Base-by-base conservation (phyloP, 345 rosid genomes). In the Populus ilicifolia region DNA sequence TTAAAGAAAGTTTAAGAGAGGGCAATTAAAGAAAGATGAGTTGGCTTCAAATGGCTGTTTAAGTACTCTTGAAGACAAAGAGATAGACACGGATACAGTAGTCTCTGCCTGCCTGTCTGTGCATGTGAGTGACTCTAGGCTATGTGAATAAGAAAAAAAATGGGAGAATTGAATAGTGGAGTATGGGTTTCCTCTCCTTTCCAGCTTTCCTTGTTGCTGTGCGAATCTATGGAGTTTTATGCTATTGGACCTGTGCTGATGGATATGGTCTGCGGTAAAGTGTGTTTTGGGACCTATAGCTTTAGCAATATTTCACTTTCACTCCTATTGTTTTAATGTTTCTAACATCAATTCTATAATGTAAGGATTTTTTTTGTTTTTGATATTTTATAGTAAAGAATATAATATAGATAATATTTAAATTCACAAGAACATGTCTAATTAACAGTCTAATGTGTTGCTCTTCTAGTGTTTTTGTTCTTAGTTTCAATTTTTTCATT, bases 11-110 rank as follows among this genome's bases (percentile, higher is more conserved):
- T 21, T 27, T 5, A 25, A 35, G 33, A 8, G 35, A 66, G 39
- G 67, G 39, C 25, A 50, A 65, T 9, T 33, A 27, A 67, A 67
- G 10, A 25, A 74, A 62, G 23, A n/a, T 17, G 17, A 27, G 43
- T 75, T 83, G 84, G 36, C 74, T 79, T 79, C 77, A 23, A 80
- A 65, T 65, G 72, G 81, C 67, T 70, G 79, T 78, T 78, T 80
- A 75, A 76, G 84, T 81, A 62, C 27, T 30, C 83, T 83, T 88
- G 67, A 83, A 85, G 88, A 43, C 79, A 50, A 82, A 83, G 84
- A 64, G 76, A 80, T 8, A 20, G 63, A 66, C 5, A 39, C 9
- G 36, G 36, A 33, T 4, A 3, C 7, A 27, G 21, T 0, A 17
- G 16, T 16, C 3, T 35, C 20, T 27, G 2, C 7, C 35, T 13